These are phyloP conservation scores for Echinochloa phyllopogon DNA, from an alignment of 176 grass and related monocot genomes.

Conservation along the genomic window DNA sequence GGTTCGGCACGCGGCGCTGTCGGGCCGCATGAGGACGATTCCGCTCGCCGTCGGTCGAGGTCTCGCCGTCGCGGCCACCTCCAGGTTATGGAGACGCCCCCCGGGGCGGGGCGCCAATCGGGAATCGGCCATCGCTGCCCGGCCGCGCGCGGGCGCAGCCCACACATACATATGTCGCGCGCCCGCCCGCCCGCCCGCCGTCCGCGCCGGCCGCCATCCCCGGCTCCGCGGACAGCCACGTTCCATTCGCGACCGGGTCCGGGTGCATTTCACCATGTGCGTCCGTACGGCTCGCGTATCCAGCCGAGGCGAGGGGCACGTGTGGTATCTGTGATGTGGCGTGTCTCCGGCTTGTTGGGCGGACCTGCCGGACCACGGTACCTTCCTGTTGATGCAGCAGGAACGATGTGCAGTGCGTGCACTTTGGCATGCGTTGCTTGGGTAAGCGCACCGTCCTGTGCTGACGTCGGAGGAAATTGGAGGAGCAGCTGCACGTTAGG, in stretches of 20 bases:
- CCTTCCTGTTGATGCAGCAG: too few relatives aligned
- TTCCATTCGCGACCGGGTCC: not conserved
- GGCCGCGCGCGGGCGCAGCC: not conserved
- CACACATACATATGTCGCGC: too few relatives aligned
- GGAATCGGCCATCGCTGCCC: too few relatives aligned
- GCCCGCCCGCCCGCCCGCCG: not conserved
- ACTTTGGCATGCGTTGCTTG: too few relatives aligned
- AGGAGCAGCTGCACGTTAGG: too few relatives aligned
- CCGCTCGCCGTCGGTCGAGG: not conserved
- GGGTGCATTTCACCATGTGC: not conserved
- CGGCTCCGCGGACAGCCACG: not conserved
- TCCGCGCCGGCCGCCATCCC: not conserved
- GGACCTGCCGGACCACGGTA: not conserved
- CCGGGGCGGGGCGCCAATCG: too few relatives aligned
- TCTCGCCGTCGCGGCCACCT: not conserved
- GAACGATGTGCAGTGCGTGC: too few relatives aligned
- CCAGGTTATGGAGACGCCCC: not conserved
- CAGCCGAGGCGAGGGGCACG: not conserved
- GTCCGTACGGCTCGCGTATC: not conserved
- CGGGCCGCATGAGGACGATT: not conserved
- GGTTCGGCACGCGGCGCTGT: slow-evolving; percentile 10
- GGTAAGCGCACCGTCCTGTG: too few relatives aligned
- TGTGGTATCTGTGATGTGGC: not conserved
- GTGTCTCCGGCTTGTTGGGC: not conserved
- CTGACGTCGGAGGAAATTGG: too few relatives aligned